Conservation (phyloP, 148 eudicot genomes). For the Spergularia marina region DNA sequence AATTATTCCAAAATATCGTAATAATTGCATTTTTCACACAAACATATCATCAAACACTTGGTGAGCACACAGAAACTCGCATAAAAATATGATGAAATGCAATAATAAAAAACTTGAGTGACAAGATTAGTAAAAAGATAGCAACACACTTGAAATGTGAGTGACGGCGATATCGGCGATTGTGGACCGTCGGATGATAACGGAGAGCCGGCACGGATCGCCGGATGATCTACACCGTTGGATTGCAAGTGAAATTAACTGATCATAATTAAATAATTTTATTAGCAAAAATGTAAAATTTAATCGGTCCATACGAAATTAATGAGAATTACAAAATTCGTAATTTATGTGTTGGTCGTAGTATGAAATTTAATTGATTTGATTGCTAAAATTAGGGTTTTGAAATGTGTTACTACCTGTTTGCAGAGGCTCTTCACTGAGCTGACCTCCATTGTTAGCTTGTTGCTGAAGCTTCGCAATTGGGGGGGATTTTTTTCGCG, state of each 20-base stretch:
- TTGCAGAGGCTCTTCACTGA: conserved; percentile 43
- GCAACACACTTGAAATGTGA: conserved; percentile 46
- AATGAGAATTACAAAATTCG: not conserved
- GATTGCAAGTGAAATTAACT: conserved; percentile 59
- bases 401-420: conserved; percentile 22
- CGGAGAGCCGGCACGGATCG: conserved; percentile 54
- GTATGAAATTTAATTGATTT: not conserved
- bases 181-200: conserved; percentile 34
- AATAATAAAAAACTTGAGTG: not conserved
- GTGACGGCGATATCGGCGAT: conserved; percentile 26
- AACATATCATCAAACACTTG: conserved; percentile 9
- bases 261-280: not conserved
- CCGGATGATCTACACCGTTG: conserved; percentile 59
- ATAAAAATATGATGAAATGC: not conserved
- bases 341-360: not conserved
- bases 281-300: not conserved
- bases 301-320: not conserved
- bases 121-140: not conserved
- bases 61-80: conserved; percentile 17
- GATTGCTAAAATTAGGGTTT: not conserved
- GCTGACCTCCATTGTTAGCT: conserved; percentile 40
- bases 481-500: conserved; percentile 7
- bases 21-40: not conserved
- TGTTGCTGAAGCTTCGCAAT: not conserved
- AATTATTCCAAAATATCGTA: not conserved